Percentiles rank a stretch among this genome's conserved stretches.
Evolutionary conservation across 2,329 filamentous ascomycete genomes (phyloP).

Genomic region (Aspergillus neoniger): DNA sequence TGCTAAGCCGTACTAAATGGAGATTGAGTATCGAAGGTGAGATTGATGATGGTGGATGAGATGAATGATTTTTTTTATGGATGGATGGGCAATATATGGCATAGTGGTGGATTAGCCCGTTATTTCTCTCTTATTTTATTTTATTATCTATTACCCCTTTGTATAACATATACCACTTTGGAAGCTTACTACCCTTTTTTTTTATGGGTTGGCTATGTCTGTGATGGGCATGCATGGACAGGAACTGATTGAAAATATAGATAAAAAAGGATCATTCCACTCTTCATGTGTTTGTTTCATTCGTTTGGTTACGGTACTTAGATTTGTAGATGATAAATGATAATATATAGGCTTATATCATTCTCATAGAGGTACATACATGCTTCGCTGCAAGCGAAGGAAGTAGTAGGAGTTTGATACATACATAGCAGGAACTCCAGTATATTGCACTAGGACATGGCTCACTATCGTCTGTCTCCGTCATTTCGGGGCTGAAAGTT

Average conservation of each 20-base stretch:
- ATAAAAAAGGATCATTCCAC: conserved; percentile 21
- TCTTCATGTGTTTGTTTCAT: conserved; percentile 12
- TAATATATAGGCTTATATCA: background rate
- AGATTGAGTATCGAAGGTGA: background rate
- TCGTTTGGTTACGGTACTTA: background rate
- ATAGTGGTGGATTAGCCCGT: conserved; percentile 23
- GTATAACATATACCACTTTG: conserved; percentile 4
- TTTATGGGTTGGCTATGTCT: background rate
- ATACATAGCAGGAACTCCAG: background rate
- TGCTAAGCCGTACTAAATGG: conserved; percentile 66
- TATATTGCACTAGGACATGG: background rate
- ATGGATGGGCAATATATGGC: conserved; percentile 20
- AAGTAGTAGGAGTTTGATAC: background rate
- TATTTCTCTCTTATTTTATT: conserved; percentile 4
- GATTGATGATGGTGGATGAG: background rate
- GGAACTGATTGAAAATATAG: conserved; percentile 8
- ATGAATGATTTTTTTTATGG: background rate
- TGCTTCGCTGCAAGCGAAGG: background rate
- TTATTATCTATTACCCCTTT: conserved; percentile 2
- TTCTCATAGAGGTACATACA: background rate
- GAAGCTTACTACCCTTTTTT: conserved; percentile 3
- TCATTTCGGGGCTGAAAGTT: conserved; percentile 26
- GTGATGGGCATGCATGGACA: conserved; percentile 8
- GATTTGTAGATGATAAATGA: background rate
- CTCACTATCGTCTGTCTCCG: conserved; percentile 12